Evolutionary conservation across 2,329 filamentous ascomycete genomes (phyloP).

Genomic region (Tolypocladium paradoxum): DNA sequence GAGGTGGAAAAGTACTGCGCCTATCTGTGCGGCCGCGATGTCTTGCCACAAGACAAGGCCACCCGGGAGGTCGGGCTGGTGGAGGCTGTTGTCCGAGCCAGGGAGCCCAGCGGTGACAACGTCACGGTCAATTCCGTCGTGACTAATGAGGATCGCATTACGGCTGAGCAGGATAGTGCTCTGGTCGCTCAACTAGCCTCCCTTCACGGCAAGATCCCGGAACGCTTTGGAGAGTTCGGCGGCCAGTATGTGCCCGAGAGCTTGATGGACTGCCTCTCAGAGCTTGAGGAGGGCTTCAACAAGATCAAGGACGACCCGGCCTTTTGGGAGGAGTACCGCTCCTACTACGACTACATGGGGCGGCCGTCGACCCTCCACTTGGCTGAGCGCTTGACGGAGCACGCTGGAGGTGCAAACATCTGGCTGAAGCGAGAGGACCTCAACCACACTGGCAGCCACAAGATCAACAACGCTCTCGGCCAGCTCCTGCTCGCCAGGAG

Average conservation of each 20-base stretch:
- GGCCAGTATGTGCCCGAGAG: constrained; percentile 97
- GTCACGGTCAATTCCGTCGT: constrained; percentile 49
- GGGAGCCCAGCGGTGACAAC: constrained; percentile 20
- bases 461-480: constrained; percentile 97
- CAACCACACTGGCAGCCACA: constrained; percentile 96
- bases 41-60: constrained; percentile 21
- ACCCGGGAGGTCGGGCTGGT: constrained; percentile 60
- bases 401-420: constrained; percentile 87
- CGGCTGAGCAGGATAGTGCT: constrained; percentile 39
- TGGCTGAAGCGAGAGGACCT: constrained; percentile 97
- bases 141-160: constrained; percentile 58
- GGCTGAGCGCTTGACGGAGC: constrained; percentile 76
- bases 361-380: constrained; percentile 85
- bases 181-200: constrained; percentile 78
- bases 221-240: constrained; percentile 90
- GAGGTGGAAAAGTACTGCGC: constrained; percentile 81
- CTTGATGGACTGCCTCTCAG: constrained; percentile 88
- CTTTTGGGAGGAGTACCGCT: constrained; percentile 96
- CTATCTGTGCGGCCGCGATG: constrained; percentile 43
- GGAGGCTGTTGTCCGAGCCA: constrained; percentile 51
- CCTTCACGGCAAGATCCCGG: constrained; percentile 68
- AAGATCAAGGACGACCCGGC: constrained; percentile 73
- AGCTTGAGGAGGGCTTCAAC: constrained; percentile 88
- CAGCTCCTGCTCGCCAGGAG: constrained; percentile 79
- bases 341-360: constrained; percentile 96